Evolutionary conservation across 2,329 filamentous ascomycete genomes (phyloP).

Genomic region (Calonectria ilicicola): DNA sequence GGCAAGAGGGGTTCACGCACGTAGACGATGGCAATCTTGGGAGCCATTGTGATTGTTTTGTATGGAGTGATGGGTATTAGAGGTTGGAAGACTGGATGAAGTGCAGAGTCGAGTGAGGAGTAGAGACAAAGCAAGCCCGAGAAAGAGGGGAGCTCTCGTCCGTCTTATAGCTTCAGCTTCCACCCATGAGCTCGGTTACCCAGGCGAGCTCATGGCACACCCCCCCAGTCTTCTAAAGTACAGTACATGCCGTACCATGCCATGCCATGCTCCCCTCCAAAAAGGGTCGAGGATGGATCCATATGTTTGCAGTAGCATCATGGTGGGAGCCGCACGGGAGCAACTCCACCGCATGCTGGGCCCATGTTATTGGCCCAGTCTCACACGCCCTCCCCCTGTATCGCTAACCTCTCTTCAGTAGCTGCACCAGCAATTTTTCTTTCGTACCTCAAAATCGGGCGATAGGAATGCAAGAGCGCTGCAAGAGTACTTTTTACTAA

Average conservation of each 20-base stretch:
- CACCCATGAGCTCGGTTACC: background rate
- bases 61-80: constrained; percentile 6
- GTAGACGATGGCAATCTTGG: constrained; percentile 91
- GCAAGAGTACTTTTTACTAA: background rate
- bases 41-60: constrained; percentile 74
- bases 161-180: constrained; percentile 20
- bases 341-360: background rate
- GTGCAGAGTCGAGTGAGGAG: constrained; percentile 7
- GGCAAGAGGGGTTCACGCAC: constrained; percentile 63
- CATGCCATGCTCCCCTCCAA: background rate
- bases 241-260: background rate
- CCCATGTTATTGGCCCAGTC: background rate
- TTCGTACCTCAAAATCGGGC: background rate
- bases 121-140: background rate
- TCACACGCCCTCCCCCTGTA: constrained; percentile 13
- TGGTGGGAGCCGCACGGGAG: constrained; percentile 18
- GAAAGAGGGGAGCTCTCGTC: constrained; percentile 15
- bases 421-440: background rate
- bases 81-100: constrained; percentile 19
- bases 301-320: constrained; percentile 16
- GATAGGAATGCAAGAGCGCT: background rate
- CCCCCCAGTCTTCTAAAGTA: background rate
- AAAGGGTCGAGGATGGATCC: constrained; percentile 8
- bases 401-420: background rate
- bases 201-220: background rate